Evolutionary conservation across 495 filamentous ascomycete species (phyloP), one percentile per base, ranked within the genome.

Genomic region (Tuber aestivum): DNA sequence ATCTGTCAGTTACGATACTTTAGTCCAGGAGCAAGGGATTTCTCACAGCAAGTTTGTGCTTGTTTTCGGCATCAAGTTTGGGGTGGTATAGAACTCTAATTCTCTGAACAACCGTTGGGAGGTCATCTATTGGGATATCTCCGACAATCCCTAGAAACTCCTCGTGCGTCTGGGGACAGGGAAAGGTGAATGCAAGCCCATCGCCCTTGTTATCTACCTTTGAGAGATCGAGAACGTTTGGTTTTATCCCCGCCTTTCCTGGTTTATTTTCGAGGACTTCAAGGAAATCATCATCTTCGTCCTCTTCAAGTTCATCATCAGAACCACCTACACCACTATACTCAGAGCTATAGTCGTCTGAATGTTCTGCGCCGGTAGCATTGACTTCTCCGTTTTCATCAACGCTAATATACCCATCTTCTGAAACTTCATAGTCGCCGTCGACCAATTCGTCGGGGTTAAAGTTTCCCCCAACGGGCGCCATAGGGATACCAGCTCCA

Each of bases 31-130:
- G 40, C 9, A 23, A 44, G 37, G 72, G 21, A 35, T 44, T 3
- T 38, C 27, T 37, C 45, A 77, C 81, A 21, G 81, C 87, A 20
- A 99, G 89, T 79, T 92, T 93, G 69, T 86, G 87, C 83, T 97
- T 97, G 85, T 99, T 98, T 50, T 91, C 89, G 76, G 86, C 88
- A 72, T 89, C 87, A 61, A 98, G 87, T 79, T 94, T 94, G n/a
- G 94, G 92, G 80, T 97, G 93, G 81, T 98, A 91, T 18, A 97
- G 84, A 9, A 93, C 90, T 81, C 95, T 89, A 78, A 99, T 96
- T 69, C 94, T 89, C 82, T 95, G 93, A 65, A 97, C 86, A n/a
- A 96, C 89, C 1, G 89, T 91, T 10, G 93, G 92, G 0, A 94
- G 83, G 78, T 95, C 89, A 5, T 89, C 80, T 9, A 87, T 76